Percentiles rank a stretch among this genome's conserved stretches.
These are phyloP conservation scores for Suhomyces sp. DNA, from an alignment of 805 yeast species.

Conservation along the genomic window DNA sequence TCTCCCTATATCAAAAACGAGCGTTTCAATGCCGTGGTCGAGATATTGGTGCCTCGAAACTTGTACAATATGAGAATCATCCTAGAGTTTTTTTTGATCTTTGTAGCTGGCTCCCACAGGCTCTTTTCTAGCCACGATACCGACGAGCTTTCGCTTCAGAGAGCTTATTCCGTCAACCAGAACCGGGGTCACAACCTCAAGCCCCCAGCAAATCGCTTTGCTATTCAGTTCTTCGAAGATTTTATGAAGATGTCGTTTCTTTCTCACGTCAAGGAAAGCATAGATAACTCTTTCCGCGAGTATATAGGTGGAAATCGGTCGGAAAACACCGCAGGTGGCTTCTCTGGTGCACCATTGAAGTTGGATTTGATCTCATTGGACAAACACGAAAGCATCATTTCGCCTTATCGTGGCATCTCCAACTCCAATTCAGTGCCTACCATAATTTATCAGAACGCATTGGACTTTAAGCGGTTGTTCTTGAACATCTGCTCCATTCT, in stretches of 20 bases:
- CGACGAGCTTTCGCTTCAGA: slow-evolving; percentile 1
- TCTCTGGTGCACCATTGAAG: slow-evolving; percentile 11
- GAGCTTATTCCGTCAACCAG: background rate
- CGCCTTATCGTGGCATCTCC: background rate
- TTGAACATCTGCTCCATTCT: slow-evolving; percentile 48
- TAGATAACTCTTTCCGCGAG: slow-evolving; percentile 51
- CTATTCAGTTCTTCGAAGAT: slow-evolving; percentile 50
- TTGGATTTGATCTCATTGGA: slow-evolving; percentile 33
- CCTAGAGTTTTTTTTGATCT: slow-evolving; percentile 67
- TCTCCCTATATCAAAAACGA: slow-evolving; percentile 60
- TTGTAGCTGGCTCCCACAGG: slow-evolving; percentile 55
- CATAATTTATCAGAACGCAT: slow-evolving; percentile 42
- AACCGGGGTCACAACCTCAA: background rate
- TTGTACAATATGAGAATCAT: slow-evolving; percentile 78
- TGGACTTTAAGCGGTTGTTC: slow-evolving; percentile 47
- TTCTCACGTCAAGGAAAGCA: slow-evolving; percentile 57
- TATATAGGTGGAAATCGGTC: slow-evolving; percentile 18
- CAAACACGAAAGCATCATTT: slow-evolving; percentile 11
- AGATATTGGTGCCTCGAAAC: slow-evolving; percentile 64
- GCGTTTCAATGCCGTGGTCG: slow-evolving; percentile 52
- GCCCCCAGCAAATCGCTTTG: slow-evolving; percentile 10
- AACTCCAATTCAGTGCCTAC: background rate
- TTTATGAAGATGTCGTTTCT: slow-evolving; percentile 66
- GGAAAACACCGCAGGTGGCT: background rate
- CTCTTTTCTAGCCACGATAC: slow-evolving; percentile 21